These are phyloP conservation scores for Neoboletus subvelutipes DNA, from an alignment of 768 basidiomycete species.

Conservation along the genomic window DNA sequence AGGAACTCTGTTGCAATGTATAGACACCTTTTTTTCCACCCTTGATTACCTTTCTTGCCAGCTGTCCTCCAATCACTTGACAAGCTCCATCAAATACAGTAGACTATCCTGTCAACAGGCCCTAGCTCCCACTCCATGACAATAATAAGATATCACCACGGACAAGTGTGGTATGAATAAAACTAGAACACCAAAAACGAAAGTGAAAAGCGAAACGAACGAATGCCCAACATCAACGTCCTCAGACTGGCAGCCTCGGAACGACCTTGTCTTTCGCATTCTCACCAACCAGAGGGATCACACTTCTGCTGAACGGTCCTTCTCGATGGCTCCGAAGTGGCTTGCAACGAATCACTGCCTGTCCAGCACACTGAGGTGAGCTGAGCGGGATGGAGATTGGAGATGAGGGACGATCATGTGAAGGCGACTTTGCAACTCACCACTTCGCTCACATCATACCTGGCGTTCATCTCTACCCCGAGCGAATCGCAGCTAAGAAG, in stretches of 20 bases:
- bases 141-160: too few species aligned
- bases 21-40: too few species aligned
- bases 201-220: neutral
- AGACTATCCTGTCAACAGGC: too few species aligned
- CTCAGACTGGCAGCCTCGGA: neutral
- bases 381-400: neutral
- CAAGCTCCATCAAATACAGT: too few species aligned
- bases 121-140: too few species aligned
- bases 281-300: neutral
- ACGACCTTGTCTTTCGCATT: neutral
- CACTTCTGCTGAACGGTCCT: neutral
- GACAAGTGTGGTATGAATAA: too few species aligned
- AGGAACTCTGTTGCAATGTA: too few species aligned
- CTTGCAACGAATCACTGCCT: neutral
- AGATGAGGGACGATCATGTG: neutral
- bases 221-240: neutral
- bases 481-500: conserved; percentile 4
- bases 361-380: neutral
- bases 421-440: neutral
- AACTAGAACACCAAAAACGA: neutral
- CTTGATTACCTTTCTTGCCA: too few species aligned
- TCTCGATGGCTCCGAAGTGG: neutral
- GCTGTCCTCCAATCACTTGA: too few species aligned
- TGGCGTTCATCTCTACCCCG: neutral
- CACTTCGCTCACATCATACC: neutral